phyloP scores from a whole-genome alignment of 2,329 filamentous ascomycete genomes.

The Cadophora sp. region DNA sequence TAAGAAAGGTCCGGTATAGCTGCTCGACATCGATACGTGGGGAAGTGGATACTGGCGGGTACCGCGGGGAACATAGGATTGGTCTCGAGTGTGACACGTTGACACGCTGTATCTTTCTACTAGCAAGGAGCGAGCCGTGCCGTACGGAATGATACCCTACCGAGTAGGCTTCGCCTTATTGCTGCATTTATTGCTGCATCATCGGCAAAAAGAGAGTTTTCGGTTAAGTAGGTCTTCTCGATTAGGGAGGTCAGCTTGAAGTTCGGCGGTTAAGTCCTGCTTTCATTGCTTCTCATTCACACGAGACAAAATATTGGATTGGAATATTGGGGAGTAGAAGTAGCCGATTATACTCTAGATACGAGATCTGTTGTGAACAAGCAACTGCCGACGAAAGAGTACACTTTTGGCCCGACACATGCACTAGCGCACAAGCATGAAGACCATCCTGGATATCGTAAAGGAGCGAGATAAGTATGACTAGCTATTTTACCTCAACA shows the following conservation, averaged over 20 bases:
- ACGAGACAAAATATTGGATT: too few species aligned
- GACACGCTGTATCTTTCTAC: neutral
- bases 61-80: neutral
- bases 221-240: neutral
- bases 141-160: neutral
- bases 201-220: neutral
- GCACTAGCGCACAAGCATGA: neutral
- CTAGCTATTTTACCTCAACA: too few species aligned
- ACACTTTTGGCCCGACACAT: neutral
- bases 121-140: constrained; percentile 7
- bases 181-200: neutral
- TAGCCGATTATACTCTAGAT: too few species aligned
- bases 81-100: constrained; percentile 8
- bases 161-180: neutral
- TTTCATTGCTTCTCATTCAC: neutral
- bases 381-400: neutral
- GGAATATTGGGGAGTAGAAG: too few species aligned
- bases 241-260: neutral
- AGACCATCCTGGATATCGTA: constrained; percentile 1
- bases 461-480: constrained; percentile 12
- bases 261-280: too few species aligned
- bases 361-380: neutral
- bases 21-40: neutral
- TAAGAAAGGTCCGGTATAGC: too few species aligned
- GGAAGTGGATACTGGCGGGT: neutral